Percentiles rank a stretch among this genome's conserved stretches.
Evolutionary conservation across 1,284 basidiomycete species (phyloP).

Genomic region (Sanghuangporus sanghuang): DNA sequence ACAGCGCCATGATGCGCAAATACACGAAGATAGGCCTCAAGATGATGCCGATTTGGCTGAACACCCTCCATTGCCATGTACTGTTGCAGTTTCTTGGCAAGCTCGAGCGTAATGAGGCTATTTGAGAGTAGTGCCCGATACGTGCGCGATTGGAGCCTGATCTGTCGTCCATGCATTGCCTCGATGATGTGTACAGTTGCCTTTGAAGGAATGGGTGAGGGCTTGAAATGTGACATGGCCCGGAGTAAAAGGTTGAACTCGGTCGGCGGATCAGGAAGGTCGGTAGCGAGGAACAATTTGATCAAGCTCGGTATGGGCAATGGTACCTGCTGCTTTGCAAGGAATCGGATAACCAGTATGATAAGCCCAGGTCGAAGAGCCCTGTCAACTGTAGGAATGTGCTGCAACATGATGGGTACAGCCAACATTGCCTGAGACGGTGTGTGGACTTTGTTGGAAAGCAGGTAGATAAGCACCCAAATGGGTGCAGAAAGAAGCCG

Average conservation of each 20-base stretch:
- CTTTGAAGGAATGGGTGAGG: constrained; percentile 36
- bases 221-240: constrained; percentile 39
- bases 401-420: constrained; percentile 33
- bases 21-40: constrained; percentile 45
- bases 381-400: constrained; percentile 29
- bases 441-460: constrained; percentile 42
- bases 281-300: constrained; percentile 37
- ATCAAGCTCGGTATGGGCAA: constrained; percentile 39
- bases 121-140: constrained; percentile 44
- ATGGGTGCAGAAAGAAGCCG: constrained; percentile 19
- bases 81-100: constrained; percentile 41
- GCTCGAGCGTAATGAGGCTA: constrained; percentile 41
- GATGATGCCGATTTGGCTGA: constrained; percentile 36
- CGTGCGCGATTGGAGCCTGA: constrained; percentile 38
- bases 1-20: constrained; percentile 40
- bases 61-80: constrained; percentile 38
- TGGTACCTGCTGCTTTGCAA: constrained; percentile 44
- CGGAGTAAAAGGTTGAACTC: constrained; percentile 55
- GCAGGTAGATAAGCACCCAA: constrained; percentile 51
- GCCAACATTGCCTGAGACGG: constrained; percentile 35
- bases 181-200: constrained; percentile 38
- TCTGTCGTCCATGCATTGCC: constrained; percentile 37
- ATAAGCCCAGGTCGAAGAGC: constrained; percentile 38
- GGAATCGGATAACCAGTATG: constrained; percentile 41
- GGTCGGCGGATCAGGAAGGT: constrained; percentile 29